Conservation (phyloP, 2,329 filamentous ascomycete species). For the Beauveria scarabaeidicola region DNA sequence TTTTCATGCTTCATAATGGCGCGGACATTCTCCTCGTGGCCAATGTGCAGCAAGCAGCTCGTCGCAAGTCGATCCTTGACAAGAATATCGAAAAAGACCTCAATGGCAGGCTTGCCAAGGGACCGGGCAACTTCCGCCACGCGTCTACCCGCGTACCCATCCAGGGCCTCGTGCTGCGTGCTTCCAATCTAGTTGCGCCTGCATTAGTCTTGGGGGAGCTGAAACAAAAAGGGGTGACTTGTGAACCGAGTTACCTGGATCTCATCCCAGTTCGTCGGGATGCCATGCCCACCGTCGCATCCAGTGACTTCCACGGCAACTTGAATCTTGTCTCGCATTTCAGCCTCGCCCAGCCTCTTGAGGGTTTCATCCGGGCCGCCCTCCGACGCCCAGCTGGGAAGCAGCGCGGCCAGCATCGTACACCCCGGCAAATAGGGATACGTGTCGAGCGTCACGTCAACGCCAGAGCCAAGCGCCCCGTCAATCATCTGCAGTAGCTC, state of each 20-base stretch:
- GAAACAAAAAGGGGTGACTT: not conserved
- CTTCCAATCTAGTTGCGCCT: conserved; percentile 12
- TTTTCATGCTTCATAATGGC: conserved; percentile 19
- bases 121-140: conserved; percentile 15
- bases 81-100: conserved; percentile 17
- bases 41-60: conserved; percentile 18
- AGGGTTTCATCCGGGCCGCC: conserved; percentile 17
- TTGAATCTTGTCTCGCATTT: conserved; percentile 16
- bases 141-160: conserved; percentile 15
- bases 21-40: conserved; percentile 18
- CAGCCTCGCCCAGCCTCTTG: conserved; percentile 14
- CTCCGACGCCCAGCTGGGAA: conserved; percentile 19
- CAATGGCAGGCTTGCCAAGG: conserved; percentile 11
- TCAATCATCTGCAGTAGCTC: conserved; percentile 17
- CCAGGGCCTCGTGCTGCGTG: conserved; percentile 11
- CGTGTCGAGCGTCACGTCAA: conserved; percentile 19
- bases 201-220: not conserved
- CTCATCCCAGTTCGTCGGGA: conserved; percentile 20
- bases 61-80: conserved; percentile 17
- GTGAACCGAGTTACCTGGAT: conserved; percentile 14
- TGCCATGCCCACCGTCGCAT: conserved; percentile 20
- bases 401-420: conserved; percentile 17
- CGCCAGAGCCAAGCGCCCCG: conserved; percentile 12
- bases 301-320: conserved; percentile 17
- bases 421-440: conserved; percentile 19